Evolutionary conservation across 1,139 yeast species (phyloP), one percentile per base, ranked within the genome.

Genomic region (Yamadazyma dendronema): DNA sequence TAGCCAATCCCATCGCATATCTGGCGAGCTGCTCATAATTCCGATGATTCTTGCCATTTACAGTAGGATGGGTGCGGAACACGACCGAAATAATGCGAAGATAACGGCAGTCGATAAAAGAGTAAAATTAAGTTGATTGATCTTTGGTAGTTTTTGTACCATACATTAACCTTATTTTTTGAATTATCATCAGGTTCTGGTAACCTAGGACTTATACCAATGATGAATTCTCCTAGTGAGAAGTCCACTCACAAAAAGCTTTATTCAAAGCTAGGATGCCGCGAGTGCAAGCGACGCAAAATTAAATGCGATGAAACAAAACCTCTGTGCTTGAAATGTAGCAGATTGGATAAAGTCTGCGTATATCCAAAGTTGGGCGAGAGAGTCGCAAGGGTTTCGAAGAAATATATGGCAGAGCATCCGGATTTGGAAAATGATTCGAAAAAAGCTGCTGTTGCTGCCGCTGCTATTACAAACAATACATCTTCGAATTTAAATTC

Each of bases 291-390:
- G 40, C 50, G 73, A 36, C 52, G 73, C 13, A 67, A 67, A 39
- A 65, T 66, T 36, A 66, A 65, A 53, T 80, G 86, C 52, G 84
- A 79, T 51, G 87, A 80, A 49, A 65, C 65, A 1, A 76, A 77
- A 43, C 84, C 84, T 1, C 56, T 54, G 30, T 80, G 87, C 49
- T 64, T 76, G 70, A 70, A 64, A 43, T 67, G 73, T 44, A 47
- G 56, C 4, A 43, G 72, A 30, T 50, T 67, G 21, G 54, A 53
- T 31, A 67, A 67, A 39, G 49, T 40, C 1, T 67, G 73, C 42
- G 50, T 54, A 7, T 67, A 67, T 42, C 67, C 73, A 34, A 49
- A 44, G 31, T 44, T 50, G 26, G 66, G 72, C 1, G 68, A 62
- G 39, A 71, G 49, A 31, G 67, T 62, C 1, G 38, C 52, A 21